Percentiles rank a stretch among this genome's conserved stretches.
Evolutionary conservation across 352 stramenopile species (phyloP).

Genomic region (Globisporangium yorkense): DNA sequence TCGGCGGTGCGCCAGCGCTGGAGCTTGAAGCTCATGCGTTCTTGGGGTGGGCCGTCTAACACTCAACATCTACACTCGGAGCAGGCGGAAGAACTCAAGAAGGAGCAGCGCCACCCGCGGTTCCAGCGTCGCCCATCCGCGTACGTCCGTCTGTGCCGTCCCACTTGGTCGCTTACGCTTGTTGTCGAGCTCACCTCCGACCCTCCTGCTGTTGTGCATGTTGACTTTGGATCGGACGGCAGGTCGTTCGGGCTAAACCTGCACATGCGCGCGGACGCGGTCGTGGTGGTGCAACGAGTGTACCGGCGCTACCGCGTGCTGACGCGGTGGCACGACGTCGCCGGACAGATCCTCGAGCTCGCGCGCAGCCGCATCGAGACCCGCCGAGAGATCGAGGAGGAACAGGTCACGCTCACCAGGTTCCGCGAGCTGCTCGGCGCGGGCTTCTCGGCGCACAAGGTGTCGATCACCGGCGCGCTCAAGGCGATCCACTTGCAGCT

Average conservation of each 20-base stretch:
- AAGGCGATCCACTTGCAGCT: conserved; percentile 61
- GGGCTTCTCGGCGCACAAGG: conserved; percentile 63
- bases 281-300: conserved; percentile 21
- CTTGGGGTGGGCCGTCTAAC: background rate
- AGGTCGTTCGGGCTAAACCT: conserved; percentile 19
- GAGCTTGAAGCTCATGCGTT: no score
- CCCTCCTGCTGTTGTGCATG: background rate
- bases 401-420: conserved; percentile 39
- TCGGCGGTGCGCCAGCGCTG: conserved; percentile 22
- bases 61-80: background rate
- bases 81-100: conserved; percentile 31
- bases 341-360: conserved; percentile 31
- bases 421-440: conserved; percentile 44
- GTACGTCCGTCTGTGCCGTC: conserved; percentile 11
- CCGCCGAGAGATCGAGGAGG: conserved; percentile 18
- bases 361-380: conserved; percentile 25
- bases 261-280: conserved; percentile 11
- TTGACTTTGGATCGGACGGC: background rate
- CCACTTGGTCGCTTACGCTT: background rate
- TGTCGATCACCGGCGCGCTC: conserved; percentile 55
- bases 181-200: background rate
- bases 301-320: conserved; percentile 43
- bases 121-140: conserved; percentile 19
- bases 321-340: conserved; percentile 35
- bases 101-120: conserved; percentile 30